Base-by-base conservation (phyloP, 1,284 basidiomycete species). In the Marasmius oreades region DNA sequence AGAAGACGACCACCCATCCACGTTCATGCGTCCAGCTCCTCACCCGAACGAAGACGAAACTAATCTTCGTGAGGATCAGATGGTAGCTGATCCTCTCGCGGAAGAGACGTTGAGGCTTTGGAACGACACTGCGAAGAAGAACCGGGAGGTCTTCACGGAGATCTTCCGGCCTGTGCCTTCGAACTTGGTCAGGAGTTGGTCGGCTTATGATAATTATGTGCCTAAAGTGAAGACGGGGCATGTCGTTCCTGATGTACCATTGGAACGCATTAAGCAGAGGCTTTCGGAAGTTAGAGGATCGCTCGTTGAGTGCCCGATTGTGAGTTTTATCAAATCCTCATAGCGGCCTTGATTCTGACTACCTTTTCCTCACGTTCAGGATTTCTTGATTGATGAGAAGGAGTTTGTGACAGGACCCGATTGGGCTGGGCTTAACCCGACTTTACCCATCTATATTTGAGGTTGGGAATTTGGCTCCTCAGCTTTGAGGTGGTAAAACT, bases 131-230 rank as follows among this genome's bases (percentile, higher is more conserved):
- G 95, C 92, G 16, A 77, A 79, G 59, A 80, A 71, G 69, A 96
- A 97, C 70, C 78, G 92, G 51, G 86, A 88, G 64, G 78, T 92
- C 56, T 95, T 90, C 65, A 84, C 85, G 3, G 89, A 94, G 68
- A 70, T 95, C 52, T 95, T 95, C 79, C 80, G 84, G 42, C 84
- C 88, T 52, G 84, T 95, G 6, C 94, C 95, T 0, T 87, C 85
- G 22, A 90, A 95, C 69, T 73, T 87, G 26, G 88, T 95, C 53
- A 78, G 84, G 62, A 79, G 78, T 57, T 94, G 90, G 92, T 75
- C 79, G 20, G 80, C 84, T 5, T 96, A 95, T 68, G 85, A 86
- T 58, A 75, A 71, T 55, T 91, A 89, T 65, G 77, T 86, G 7
- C 85, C 89, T 4, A 88, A 91, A 65, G 81, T 86, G 59, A 86